Conservation (phyloP, 805 yeast species). For the Hanseniaspora pseudoguilliermondii region DNA sequence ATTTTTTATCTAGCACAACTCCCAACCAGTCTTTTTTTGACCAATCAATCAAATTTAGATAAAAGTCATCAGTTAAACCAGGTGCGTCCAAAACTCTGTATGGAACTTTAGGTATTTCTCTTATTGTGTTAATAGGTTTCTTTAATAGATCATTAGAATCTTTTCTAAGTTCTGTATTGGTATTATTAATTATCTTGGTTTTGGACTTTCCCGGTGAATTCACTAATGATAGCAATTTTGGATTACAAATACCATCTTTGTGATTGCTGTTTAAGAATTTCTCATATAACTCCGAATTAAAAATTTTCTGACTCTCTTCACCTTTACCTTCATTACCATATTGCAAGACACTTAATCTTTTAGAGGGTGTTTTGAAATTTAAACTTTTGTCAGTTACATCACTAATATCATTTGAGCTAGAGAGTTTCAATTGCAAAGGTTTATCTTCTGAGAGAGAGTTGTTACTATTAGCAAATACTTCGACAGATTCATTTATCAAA, state of each 20-base stretch:
- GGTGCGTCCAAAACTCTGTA: conserved; percentile 93
- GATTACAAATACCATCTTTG: neutral
- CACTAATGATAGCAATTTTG: neutral
- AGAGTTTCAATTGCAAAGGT: neutral
- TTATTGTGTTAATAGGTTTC: conserved; percentile 67
- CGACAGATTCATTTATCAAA: neutral
- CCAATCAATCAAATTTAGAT: conserved; percentile 89
- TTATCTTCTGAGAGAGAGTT: neutral
- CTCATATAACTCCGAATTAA: neutral
- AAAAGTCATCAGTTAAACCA: conserved; percentile 84
- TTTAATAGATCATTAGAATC: conserved; percentile 70
- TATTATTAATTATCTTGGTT: neutral
- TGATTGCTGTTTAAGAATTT: neutral
- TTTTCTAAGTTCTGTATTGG: conserved; percentile 37
- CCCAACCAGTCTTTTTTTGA: conserved; percentile 78
- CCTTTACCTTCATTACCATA: neutral
- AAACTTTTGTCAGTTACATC: neutral
- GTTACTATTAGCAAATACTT: neutral
- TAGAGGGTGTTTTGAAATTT: neutral
- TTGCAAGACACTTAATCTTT: neutral
- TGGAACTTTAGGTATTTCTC: conserved; percentile 76
- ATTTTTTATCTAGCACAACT: conserved; percentile 79
- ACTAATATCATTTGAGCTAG: neutral
- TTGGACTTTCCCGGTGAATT: neutral
- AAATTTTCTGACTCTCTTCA: neutral